Evolutionary conservation across 148 eudicot species (phyloP).

Genomic region (Suaeda aralocaspica): DNA sequence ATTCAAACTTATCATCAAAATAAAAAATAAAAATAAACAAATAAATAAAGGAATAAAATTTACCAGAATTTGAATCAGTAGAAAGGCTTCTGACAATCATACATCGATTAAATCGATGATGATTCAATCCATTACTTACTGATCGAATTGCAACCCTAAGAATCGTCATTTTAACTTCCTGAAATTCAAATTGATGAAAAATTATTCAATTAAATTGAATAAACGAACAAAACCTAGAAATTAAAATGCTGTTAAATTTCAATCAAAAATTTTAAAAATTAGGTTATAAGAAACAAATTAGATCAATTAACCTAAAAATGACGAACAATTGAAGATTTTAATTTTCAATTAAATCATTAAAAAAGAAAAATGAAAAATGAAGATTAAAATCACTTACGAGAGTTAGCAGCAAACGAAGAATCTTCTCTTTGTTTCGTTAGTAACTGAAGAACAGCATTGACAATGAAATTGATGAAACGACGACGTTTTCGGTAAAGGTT

Average conservation of each 20-base stretch:
- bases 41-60: neutral
- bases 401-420: neutral
- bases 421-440: neutral
- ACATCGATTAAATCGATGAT: slow-evolving; percentile 20
- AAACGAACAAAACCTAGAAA: neutral
- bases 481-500: slow-evolving; percentile 6
- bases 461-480: neutral
- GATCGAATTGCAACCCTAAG: slow-evolving; percentile 20
- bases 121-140: slow-evolving; percentile 18
- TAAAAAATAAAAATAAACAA: too few species aligned
- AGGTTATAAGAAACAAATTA: neutral
- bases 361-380: neutral
- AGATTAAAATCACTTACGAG: neutral
- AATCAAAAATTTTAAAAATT: too few species aligned
- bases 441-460: neutral
- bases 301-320: neutral
- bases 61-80: slow-evolving; percentile 14
- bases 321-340: neutral
- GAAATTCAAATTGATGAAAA: neutral
- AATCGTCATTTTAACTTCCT: slow-evolving; percentile 21
- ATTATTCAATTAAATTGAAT: neutral
- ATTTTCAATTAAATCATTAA: neutral
- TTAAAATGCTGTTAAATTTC: neutral
- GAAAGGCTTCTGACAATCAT: neutral
- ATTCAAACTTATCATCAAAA: too few species aligned